Conservation (phyloP, 2,329 filamentous ascomycete species). For the Aspergillus neotritici region DNA sequence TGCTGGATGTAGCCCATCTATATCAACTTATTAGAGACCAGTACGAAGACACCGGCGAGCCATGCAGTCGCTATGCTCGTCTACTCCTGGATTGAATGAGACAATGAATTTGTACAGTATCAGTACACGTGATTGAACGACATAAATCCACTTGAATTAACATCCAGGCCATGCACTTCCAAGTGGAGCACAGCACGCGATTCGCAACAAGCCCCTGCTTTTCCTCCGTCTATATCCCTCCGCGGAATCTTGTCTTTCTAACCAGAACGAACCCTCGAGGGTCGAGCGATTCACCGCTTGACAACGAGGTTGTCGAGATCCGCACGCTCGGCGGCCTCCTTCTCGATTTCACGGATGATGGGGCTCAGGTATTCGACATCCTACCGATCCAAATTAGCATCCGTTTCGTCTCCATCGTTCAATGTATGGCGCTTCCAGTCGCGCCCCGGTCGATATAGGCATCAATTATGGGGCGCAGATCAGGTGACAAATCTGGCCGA, state of each 20-base stretch:
- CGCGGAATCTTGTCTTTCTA: slow-evolving; percentile 17
- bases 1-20: too few relatives aligned
- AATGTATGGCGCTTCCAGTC: neutral
- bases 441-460: neutral
- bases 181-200: slow-evolving; percentile 10
- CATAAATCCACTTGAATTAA: slow-evolving; percentile 21
- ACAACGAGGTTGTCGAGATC: slow-evolving; percentile 64
- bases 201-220: slow-evolving; percentile 16
- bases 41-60: too few relatives aligned
- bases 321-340: slow-evolving; percentile 60
- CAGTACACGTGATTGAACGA: slow-evolving; percentile 30
- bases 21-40: too few relatives aligned
- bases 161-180: slow-evolving; percentile 19
- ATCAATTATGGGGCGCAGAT: slow-evolving; percentile 3
- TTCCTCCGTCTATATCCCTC: slow-evolving; percentile 17
- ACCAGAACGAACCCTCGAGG: slow-evolving; percentile 14
- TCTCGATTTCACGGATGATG: slow-evolving; percentile 64
- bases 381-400: slow-evolving; percentile 36
- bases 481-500: slow-evolving; percentile 33
- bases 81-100: too few relatives aligned
- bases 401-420: neutral
- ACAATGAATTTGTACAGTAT: slow-evolving; percentile 39
- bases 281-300: slow-evolving; percentile 37
- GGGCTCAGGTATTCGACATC: slow-evolving; percentile 61
- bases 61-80: too few relatives aligned